Conservation (phyloP, 495 filamentous ascomycete species). For the Hypomontagnella monticulosa region DNA sequence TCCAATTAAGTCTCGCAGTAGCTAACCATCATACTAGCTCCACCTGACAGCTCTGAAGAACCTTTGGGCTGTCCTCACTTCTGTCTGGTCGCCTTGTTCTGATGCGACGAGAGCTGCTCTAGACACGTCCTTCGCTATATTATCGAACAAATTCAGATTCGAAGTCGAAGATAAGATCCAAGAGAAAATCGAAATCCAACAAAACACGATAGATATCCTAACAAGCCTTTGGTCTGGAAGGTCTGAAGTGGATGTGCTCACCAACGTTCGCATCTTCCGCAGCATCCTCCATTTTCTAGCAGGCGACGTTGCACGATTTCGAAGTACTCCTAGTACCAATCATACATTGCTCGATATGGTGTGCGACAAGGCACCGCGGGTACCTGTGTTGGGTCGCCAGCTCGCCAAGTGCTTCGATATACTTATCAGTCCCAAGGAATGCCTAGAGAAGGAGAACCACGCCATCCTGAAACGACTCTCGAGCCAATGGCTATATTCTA, state of each 20-base stretch:
- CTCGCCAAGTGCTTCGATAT: slow-evolving; percentile 47
- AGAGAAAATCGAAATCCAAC: slow-evolving; percentile 15
- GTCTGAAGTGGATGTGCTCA: background rate
- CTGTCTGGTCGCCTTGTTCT: background rate
- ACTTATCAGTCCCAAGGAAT: slow-evolving; percentile 47
- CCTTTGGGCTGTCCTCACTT: slow-evolving; percentile 19
- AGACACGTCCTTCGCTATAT: slow-evolving; percentile 32
- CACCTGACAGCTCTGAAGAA: slow-evolving; percentile 27
- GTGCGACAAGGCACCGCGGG: slow-evolving; percentile 21
- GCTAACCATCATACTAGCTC: slow-evolving; percentile 25
- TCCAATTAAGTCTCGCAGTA: background rate
- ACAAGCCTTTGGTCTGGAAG: slow-evolving; percentile 1
- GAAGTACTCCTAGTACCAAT: slow-evolving; percentile 10
- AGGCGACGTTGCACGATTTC: slow-evolving; percentile 40
- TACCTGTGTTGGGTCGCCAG: slow-evolving; percentile 37
- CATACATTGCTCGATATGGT: slow-evolving; percentile 34
- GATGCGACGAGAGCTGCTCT: slow-evolving; percentile 34
- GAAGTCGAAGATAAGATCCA: slow-evolving; percentile 7
- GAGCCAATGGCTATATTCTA: slow-evolving; percentile 40
- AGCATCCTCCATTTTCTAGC: slow-evolving; percentile 44
- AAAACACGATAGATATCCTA: slow-evolving; percentile 3
- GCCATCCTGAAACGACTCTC: slow-evolving; percentile 36
- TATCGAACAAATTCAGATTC: slow-evolving; percentile 42
- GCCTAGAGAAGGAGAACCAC: slow-evolving; percentile 47
- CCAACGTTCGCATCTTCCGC: slow-evolving; percentile 24